Base-by-base conservation (phyloP, 495 filamentous ascomycete species). In the Annulohypoxylon nitens region DNA sequence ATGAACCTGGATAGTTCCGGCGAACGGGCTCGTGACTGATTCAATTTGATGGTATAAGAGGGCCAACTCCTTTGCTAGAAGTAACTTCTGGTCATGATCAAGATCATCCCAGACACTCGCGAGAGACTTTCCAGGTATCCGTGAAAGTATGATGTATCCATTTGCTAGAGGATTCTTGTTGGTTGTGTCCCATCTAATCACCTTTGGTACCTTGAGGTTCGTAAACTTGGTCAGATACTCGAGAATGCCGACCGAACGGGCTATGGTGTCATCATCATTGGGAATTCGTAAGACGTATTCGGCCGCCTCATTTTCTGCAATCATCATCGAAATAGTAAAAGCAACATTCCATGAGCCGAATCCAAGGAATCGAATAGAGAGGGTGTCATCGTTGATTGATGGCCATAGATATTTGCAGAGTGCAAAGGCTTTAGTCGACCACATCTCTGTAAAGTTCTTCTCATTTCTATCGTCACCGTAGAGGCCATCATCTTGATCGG, bases 201-300 rank as follows among this genome's bases (percentile, higher is more conserved):
- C 36, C 34, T 48, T 30, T 5, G 67, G 67, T 4, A 54, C 67
- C 14, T 70, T 70, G 1, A 70, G 51, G 12, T 37, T 39, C 1
- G 67, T n/a, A 39, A 37, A 63, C n/a, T 51, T 45, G 25, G 12
- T 20, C 26, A 70, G 10, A 50, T 70, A 41, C 14, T 64, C 53
- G 26, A 61, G 25, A 45, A 69, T 58, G 12, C 33, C 57, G 8
- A 26, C 65, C 18, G 65, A 10, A n/a, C 8, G 18, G 5, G 23
- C 2, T 3, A 61, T 33, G 41, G 5, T 16, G 1, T 6, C 10
- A 3, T 45, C 47, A 7, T 2, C 20, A 9, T 37, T 16, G 36
- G 67, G 48, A 37, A 70, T 70, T 18, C 67, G 58, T 14, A 70
- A 53, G 37, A 70, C 51, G 14, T 63, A 70, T 3, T 70, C 59